Evolutionary conservation across 129 eudicot genomes (phyloP).

Genomic region (Pittosporum tobira): DNA sequence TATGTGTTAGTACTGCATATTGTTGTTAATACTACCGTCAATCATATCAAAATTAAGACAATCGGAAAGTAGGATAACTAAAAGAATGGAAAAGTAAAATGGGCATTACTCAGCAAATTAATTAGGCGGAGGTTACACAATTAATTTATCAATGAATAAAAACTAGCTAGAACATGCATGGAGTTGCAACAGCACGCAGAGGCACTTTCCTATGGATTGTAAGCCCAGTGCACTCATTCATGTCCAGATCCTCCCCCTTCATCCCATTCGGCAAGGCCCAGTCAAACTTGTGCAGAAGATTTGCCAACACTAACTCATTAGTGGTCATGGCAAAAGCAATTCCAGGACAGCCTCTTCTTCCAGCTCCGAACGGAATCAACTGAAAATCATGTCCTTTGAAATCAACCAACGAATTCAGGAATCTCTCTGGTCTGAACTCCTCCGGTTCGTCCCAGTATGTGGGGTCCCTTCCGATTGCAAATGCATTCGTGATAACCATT

Average conservation of each 20-base stretch:
- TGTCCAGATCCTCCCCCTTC: conserved; percentile 25
- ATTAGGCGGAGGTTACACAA: too few relatives aligned
- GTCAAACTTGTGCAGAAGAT: conserved; percentile 28
- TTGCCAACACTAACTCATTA: conserved; percentile 30
- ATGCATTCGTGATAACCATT: conserved; percentile 26
- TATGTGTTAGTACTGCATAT: too few relatives aligned
- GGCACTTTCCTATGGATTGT: conserved; percentile 23
- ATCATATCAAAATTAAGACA: too few relatives aligned
- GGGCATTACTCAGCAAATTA: too few relatives aligned
- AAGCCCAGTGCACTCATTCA: conserved; percentile 25
- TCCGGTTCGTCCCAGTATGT: conserved; percentile 29
- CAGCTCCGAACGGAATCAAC: conserved; percentile 44
- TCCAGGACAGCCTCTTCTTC: conserved; percentile 47
- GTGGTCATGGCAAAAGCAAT: conserved; percentile 27
- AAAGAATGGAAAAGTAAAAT: too few relatives aligned
- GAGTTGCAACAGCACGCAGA: conserved; percentile 25
- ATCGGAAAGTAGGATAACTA: too few relatives aligned
- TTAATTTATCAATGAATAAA: background rate
- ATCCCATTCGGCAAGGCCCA: conserved; percentile 33
- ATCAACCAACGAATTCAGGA: conserved; percentile 23
- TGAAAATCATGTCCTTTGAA: conserved; percentile 30
- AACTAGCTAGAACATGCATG: conserved; percentile 10
- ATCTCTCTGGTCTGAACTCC: conserved; percentile 43
- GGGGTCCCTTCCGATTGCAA: conserved; percentile 48
- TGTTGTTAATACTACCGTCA: too few relatives aligned